These are phyloP conservation scores for Phytopythium delawarense DNA, from an alignment of 352 stramenopile species.

Conservation along the genomic window DNA sequence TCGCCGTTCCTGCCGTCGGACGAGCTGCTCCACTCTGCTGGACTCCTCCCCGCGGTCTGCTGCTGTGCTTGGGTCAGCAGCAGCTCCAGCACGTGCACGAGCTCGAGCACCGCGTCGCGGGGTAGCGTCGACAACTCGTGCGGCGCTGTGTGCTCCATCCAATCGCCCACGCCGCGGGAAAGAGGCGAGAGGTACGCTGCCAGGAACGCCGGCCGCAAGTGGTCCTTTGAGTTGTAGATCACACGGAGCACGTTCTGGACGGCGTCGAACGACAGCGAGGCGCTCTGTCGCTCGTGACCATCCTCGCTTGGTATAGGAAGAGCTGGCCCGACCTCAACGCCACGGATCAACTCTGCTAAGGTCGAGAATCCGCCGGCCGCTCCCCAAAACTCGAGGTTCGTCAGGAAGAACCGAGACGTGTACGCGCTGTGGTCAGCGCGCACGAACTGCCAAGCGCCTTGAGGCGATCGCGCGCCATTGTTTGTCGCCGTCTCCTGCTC, in stretches of 20 bases:
- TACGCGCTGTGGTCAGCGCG: slow-evolving; percentile 5
- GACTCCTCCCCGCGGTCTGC: not conserved
- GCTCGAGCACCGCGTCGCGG: slow-evolving; percentile 49
- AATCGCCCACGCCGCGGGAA: slow-evolving; percentile 19
- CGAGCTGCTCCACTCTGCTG: not conserved
- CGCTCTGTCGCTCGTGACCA: not conserved
- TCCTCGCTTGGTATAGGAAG: not conserved
- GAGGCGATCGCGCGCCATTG: not conserved
- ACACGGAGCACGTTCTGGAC: slow-evolving; percentile 48
- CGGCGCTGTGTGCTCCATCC: slow-evolving; percentile 19
- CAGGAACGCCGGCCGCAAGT: slow-evolving; percentile 40
- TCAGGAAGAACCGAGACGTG: slow-evolving; percentile 34
- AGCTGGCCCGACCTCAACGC: slow-evolving; percentile 1
- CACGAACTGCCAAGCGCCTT: slow-evolving; percentile 7
- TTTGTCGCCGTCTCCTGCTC: not conserved
- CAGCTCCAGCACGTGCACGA: slow-evolving; percentile 57
- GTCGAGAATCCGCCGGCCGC: slow-evolving; percentile 47
- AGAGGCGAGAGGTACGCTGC: slow-evolving; percentile 31
- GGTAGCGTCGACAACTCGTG: slow-evolving; percentile 30
- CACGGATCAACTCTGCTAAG: slow-evolving; percentile 36
- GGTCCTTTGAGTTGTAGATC: slow-evolving; percentile 62
- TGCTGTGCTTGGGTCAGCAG: slow-evolving; percentile 34
- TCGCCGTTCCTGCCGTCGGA: not conserved
- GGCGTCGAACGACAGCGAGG: slow-evolving; percentile 31
- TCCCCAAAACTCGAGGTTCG: slow-evolving; percentile 55